phyloP scores from a whole-genome alignment of 192 early-diverging fungal genomes.

The Cladochytrium replicatum region DNA sequence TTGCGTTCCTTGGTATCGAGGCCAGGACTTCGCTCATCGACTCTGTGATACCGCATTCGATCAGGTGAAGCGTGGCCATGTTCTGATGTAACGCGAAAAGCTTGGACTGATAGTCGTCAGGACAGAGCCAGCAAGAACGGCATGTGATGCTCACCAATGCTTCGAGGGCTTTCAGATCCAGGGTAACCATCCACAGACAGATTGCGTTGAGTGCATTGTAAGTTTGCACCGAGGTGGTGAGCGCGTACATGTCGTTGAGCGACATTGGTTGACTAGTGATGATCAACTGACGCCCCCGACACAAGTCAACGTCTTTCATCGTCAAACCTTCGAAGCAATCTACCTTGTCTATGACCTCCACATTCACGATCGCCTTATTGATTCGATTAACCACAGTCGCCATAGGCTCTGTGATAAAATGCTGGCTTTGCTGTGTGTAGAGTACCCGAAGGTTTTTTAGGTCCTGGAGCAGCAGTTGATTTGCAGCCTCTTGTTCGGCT shows the following conservation, averaged over 20 bases:
- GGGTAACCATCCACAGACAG: slow-evolving; percentile 18
- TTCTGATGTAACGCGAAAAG: slow-evolving; percentile 17
- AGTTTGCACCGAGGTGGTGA: slow-evolving; percentile 22
- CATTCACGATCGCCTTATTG: slow-evolving; percentile 11
- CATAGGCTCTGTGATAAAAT: slow-evolving; percentile 31
- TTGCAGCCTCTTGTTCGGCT: slow-evolving; percentile 9
- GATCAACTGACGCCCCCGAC: slow-evolving; percentile 14
- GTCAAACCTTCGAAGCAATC: background rate
- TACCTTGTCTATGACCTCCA: slow-evolving; percentile 33
- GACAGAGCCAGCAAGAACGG: background rate
- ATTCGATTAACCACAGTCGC: slow-evolving; percentile 20
- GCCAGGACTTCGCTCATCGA: slow-evolving; percentile 8
- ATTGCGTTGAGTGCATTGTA: slow-evolving; percentile 19
- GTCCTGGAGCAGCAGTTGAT: background rate
- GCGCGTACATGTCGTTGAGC: slow-evolving; percentile 23
- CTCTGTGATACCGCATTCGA: slow-evolving; percentile 26
- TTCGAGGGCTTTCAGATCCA: slow-evolving; percentile 21
- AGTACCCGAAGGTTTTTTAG: slow-evolving; percentile 9
- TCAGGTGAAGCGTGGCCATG: slow-evolving; percentile 24
- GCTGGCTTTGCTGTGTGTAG: slow-evolving; percentile 23
- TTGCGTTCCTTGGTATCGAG: slow-evolving; percentile 5
- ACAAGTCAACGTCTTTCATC: background rate
- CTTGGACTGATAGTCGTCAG: slow-evolving; percentile 10
- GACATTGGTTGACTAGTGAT: slow-evolving; percentile 10
- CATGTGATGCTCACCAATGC: slow-evolving; percentile 14